phyloP scores from a whole-genome alignment of 768 basidiomycete species.

The Kwoniella heveanensis region DNA sequence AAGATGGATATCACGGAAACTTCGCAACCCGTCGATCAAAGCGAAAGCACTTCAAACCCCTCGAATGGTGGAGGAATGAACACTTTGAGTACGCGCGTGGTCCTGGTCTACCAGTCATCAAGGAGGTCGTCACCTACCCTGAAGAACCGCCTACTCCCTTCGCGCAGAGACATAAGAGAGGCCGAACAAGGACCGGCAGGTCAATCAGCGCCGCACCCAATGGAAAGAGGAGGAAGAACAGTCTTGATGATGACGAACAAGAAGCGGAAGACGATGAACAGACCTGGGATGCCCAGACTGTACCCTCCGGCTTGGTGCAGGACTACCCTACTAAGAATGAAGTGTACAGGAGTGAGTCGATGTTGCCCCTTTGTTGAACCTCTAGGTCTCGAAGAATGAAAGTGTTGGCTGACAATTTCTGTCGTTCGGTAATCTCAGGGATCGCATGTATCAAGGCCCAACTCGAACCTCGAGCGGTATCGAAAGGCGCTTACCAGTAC shows the following conservation, averaged over 20 bases:
- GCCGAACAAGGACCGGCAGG: constrained; percentile 25
- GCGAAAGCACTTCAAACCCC: constrained; percentile 69
- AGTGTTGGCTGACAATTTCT: too few species aligned
- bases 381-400: background rate
- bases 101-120: constrained; percentile 63
- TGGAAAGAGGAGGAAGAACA: constrained; percentile 9
- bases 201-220: constrained; percentile 14
- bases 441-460: constrained; percentile 75
- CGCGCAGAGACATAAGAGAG: constrained; percentile 40
- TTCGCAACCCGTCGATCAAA: constrained; percentile 70
- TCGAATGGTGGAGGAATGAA: constrained; percentile 94
- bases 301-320: constrained; percentile 67
- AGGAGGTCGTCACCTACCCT: constrained; percentile 66
- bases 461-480: constrained; percentile 66
- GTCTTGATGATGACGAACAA: constrained; percentile 26
- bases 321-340: constrained; percentile 68
- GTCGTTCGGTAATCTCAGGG: constrained; percentile 59
- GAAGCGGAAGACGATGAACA: constrained; percentile 56
- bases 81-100: constrained; percentile 77
- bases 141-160: constrained; percentile 63
- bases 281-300: constrained; percentile 84
- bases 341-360: constrained; percentile 68
- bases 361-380: background rate
- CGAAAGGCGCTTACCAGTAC: constrained; percentile 74
- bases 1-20: constrained; percentile 35